Evolutionary conservation across 345 rosid species (phyloP).

Genomic region (Rhodamnia rubescens): DNA sequence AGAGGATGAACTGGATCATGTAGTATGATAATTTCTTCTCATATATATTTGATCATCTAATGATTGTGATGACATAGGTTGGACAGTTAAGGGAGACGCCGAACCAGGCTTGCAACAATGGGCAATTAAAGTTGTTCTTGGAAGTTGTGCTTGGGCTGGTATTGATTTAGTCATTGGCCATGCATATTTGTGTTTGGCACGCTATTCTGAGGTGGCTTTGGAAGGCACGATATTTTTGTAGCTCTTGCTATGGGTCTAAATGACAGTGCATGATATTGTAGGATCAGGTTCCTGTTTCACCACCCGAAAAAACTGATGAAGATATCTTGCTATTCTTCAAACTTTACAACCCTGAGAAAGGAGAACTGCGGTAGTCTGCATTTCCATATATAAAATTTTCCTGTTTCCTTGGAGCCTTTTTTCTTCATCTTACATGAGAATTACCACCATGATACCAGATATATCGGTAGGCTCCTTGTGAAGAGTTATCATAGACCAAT

Average conservation of each 20-base stretch:
- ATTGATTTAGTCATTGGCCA: not conserved
- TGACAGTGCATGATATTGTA: not conserved
- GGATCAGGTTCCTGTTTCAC: conserved; percentile 23
- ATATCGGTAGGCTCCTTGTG: conserved; percentile 30
- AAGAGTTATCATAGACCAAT: conserved; percentile 25
- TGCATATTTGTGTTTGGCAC: not conserved
- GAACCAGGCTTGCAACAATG: conserved; percentile 19
- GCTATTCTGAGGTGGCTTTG: not conserved
- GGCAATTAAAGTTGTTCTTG: conserved; percentile 28
- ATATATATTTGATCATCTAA: not conserved
- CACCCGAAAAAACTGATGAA: conserved; percentile 22
- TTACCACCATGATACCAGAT: conserved; percentile 19
- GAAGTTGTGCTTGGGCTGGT: conserved; percentile 35
- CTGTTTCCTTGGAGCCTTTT: not conserved
- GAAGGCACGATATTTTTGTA: not conserved
- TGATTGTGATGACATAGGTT: conserved; percentile 11
- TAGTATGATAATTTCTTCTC: no score
- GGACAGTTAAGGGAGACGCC: conserved; percentile 35
- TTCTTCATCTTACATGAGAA: not conserved
- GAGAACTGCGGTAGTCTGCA: conserved; percentile 19
- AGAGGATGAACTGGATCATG: no score
- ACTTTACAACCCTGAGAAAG: conserved; percentile 28
- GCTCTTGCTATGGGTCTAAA: not conserved
- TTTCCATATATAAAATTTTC: not conserved
- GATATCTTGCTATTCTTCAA: conserved; percentile 41